Base-by-base conservation (phyloP, 2,329 filamentous ascomycete genomes). In the Stachybotrys elegans region DNA sequence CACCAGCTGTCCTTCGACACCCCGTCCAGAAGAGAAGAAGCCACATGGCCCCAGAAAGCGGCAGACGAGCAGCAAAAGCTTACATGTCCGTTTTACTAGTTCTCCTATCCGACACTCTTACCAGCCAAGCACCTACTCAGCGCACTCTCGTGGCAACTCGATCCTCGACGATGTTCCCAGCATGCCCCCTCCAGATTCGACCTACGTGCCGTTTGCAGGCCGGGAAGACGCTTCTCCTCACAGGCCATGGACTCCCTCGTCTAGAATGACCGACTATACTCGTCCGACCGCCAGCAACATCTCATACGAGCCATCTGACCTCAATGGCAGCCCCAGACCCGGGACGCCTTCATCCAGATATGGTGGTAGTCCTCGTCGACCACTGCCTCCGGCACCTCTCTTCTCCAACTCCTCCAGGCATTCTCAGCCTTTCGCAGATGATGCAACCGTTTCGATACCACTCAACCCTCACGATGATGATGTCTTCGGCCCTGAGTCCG, bases 341-440 rank as follows among this genome's bases (percentile, higher is more conserved):
- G 92, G 92, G 5, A 96, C 92, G 1, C 90, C 92, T 2, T 90
- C 90, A 1, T 92, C 89, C 3, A 78, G 83, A 61, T 96, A 97
- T 62, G 87, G 90, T 17, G 87, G 90, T 4, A 94, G 89, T 59
- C 88, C 91, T 11, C 81, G 89, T 53, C 79, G 92, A 44, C 92
- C 92, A 4, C 73, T 97, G 23, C 93, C 93, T 3, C 89, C 90
- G 0, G 88, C 90, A 22, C 93, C 93, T 4, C 72, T 95, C 8
- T 97, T 95, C 59, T 79, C 85, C 3, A 73, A 67, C 8, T 71
- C 71, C 61, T 49, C 72, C 48, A 58, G 74, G 61, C 62, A 67
- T 49, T 75, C 77, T 40, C 69, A 65, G 47, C 72, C 66, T 46
- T 79, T 84, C 47, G 75, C 73, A 19, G 81, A 87, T 48, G 83